Evolutionary conservation across 1,139 yeast species (phyloP).

Genomic region (Geotrichum phurueaensis): DNA sequence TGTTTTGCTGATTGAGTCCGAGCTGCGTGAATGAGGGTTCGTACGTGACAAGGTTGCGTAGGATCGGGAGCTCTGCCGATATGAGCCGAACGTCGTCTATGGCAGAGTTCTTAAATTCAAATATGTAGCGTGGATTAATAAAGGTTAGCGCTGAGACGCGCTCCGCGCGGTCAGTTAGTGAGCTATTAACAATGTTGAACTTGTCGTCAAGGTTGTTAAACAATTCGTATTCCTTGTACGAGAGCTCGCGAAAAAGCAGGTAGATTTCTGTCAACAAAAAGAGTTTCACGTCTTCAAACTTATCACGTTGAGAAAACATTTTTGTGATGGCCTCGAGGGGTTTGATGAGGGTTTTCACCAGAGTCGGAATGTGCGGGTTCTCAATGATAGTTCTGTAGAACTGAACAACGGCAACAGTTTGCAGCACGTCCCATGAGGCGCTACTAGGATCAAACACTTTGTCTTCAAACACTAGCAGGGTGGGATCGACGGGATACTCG

Average conservation of each 20-base stretch:
- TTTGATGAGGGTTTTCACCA: conserved; percentile 14
- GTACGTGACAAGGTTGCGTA: conserved; percentile 18
- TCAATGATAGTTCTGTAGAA: conserved; percentile 25
- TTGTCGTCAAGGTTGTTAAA: conserved; percentile 23
- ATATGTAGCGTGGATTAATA: conserved; percentile 23
- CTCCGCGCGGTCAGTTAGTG: conserved; percentile 6
- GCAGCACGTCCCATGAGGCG: conserved; percentile 19
- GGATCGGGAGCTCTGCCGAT: conserved; percentile 20
- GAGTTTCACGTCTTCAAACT: conserved; percentile 17
- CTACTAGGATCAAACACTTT: conserved; percentile 6
- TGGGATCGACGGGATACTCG: conserved; percentile 20
- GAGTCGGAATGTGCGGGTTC: conserved; percentile 17
- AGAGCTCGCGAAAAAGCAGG: conserved; percentile 25
- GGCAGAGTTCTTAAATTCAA: conserved; percentile 15
- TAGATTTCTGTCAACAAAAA: conserved; percentile 23
- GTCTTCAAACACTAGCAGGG: conserved; percentile 18
- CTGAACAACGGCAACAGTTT: conserved; percentile 22
- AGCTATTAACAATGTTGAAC: conserved; percentile 17
- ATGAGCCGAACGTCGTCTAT: conserved; percentile 18
- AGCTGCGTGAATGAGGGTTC: conserved; percentile 19
- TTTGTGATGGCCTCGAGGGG: conserved; percentile 21
- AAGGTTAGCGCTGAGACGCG: conserved; percentile 20
- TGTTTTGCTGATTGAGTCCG: conserved; percentile 17
- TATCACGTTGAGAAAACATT: conserved; percentile 19
- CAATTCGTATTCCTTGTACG: conserved; percentile 20